Conservation (phyloP, 164 flowering plant species). For the Chloranthus sessilifolius region DNA sequence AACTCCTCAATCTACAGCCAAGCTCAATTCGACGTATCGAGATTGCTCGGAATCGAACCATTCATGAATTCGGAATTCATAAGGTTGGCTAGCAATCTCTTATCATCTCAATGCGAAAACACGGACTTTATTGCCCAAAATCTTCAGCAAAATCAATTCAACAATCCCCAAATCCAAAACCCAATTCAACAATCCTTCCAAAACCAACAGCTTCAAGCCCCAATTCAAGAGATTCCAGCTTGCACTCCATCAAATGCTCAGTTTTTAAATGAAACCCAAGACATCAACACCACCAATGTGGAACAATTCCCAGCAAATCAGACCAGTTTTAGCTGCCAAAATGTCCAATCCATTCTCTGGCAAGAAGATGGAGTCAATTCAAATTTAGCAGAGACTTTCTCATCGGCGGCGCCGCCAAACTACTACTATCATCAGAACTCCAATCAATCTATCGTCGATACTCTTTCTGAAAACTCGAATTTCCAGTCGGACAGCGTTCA, state of each 20-base stretch:
- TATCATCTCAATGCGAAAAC: slow-evolving; percentile 31
- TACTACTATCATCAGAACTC: slow-evolving; percentile 15
- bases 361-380: slow-evolving; percentile 22
- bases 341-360: slow-evolving; percentile 26
- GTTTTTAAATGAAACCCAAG: slow-evolving; percentile 23
- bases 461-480: slow-evolving; percentile 19
- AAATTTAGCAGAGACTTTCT: slow-evolving; percentile 18
- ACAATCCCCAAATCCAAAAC: slow-evolving; percentile 22
- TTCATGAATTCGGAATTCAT: slow-evolving; percentile 56
- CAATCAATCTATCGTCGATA: slow-evolving; percentile 21
- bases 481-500: slow-evolving; percentile 24
- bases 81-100: slow-evolving; percentile 41
- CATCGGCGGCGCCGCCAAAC: slow-evolving; percentile 7
- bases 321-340: slow-evolving; percentile 18
- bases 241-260: slow-evolving; percentile 25
- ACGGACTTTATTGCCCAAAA: slow-evolving; percentile 25
- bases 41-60: slow-evolving; percentile 46
- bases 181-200: slow-evolving; percentile 18
- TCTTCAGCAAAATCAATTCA: slow-evolving; percentile 22
- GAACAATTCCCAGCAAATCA: slow-evolving; percentile 26
- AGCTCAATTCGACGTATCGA: slow-evolving; percentile 42
- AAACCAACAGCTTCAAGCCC: slow-evolving; percentile 18
- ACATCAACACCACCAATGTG: slow-evolving; percentile 27
- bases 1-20: slow-evolving; percentile 41
- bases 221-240: slow-evolving; percentile 17